Evolutionary conservation across 805 yeast genomes (phyloP), one percentile per base, ranked within the genome.

Genomic region (Starmerella sp.): DNA sequence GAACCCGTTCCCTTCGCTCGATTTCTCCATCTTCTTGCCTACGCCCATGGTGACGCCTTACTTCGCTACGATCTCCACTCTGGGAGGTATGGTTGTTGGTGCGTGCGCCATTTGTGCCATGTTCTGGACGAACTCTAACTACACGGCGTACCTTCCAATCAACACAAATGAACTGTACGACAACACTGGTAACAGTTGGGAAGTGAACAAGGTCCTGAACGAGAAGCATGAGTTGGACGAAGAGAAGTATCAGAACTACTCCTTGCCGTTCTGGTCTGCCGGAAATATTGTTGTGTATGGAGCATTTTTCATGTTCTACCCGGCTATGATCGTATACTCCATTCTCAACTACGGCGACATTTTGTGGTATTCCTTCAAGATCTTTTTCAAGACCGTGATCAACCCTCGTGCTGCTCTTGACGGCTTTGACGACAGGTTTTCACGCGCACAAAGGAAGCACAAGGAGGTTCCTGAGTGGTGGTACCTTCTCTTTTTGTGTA

Each of bases 231-330:
- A 69, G n/a, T 49, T 82, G 58, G 72, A 77, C 62, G 67, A 68
- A 51, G 67, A 66, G 8, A 78, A 71, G 6, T 83, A 82, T 67
- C 67, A 77, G 61, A 66, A 68, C 6, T 83, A 83, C 68, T 82
- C 87, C 1, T 84, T 86, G 8, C 87, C 88, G 8, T 82, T 76
- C 66, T 81, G 79, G 63, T 65, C 79, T 32, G 86, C 87, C 6
- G 85, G 81, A 2, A 79, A 79, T 65, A 65, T 81, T 57, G 78
- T 81, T 9, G 66, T 73, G 22, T 81, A 80, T 62, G 84, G 85
- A 17, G 76, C 81, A 0, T 75, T 71, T 62, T 80, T 79, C 65
- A 77, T 77, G 39, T 65, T 77, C 48, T 79, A 79, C 60, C 83
- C 86, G 5, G 75, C 81, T 60, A 73, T 79, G 22, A 73, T 81